Evolutionary conservation across 495 filamentous ascomycete genomes (phyloP).

Genomic region (Penicillium bialowiezense): DNA sequence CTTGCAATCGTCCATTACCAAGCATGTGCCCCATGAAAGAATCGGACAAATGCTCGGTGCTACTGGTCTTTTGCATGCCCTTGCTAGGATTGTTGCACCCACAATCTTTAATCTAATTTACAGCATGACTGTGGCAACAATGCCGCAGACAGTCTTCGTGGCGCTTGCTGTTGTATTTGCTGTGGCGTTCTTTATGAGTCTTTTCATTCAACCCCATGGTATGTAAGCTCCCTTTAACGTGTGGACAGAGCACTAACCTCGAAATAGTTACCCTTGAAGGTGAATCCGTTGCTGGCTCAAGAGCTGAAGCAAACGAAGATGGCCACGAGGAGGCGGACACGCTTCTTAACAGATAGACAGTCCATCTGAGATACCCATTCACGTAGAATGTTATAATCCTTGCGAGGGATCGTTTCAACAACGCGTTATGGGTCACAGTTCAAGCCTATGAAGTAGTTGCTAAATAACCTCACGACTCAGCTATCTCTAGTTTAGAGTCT

Average conservation of each 20-base stretch:
- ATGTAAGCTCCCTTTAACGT: slow-evolving; percentile 27
- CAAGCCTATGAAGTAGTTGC: too few relatives aligned
- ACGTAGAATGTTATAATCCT: too few relatives aligned
- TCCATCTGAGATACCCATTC: too few relatives aligned
- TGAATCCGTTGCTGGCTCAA: slow-evolving; percentile 8
- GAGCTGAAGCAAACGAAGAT: slow-evolving; percentile 21
- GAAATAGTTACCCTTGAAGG: slow-evolving; percentile 18
- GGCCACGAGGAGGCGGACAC: slow-evolving; percentile 16
- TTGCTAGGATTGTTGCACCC: slow-evolving; percentile 75
- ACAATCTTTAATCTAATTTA: slow-evolving; percentile 83
- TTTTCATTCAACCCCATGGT: slow-evolving; percentile 73
- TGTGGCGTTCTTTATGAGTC: slow-evolving; percentile 60
- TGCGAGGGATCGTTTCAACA: too few relatives aligned
- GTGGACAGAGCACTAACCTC: slow-evolving; percentile 1
- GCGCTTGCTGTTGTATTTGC: slow-evolving; percentile 65
- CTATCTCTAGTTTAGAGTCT: neutral
- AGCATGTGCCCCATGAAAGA: slow-evolving; percentile 79
- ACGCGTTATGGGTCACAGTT: too few relatives aligned
- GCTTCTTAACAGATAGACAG: slow-evolving; percentile 1
- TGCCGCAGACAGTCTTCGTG: slow-evolving; percentile 80
- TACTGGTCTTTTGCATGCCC: slow-evolving; percentile 77
- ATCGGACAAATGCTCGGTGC: slow-evolving; percentile 86
- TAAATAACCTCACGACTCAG: too few relatives aligned
- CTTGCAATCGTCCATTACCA: slow-evolving; percentile 77
- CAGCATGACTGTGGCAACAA: slow-evolving; percentile 71